Conservation (phyloP, 768 basidiomycete genomes). For the Termitomyces titanicus region DNA sequence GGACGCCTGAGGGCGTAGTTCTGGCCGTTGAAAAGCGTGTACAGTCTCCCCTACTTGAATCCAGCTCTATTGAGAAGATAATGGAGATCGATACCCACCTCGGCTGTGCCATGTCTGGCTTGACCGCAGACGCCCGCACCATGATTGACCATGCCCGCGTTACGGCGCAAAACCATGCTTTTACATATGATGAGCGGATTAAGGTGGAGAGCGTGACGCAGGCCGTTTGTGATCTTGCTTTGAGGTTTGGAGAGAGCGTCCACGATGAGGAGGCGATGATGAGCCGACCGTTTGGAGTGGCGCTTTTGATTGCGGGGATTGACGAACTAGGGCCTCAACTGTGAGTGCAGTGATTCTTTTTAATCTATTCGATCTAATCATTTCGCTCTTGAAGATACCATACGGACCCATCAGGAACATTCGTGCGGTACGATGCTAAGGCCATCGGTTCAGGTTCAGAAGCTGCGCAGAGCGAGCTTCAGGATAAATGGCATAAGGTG, state of each 20-base stretch:
- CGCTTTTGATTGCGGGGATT: conserved; percentile 93
- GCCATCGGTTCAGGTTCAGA: conserved; percentile 98
- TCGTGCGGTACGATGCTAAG: conserved; percentile 95
- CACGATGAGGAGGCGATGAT: conserved; percentile 99
- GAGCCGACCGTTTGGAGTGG: conserved; percentile 99
- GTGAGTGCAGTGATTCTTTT: conserved; percentile 41
- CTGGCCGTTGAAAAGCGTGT: conserved; percentile 98
- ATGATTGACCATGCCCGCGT: conserved; percentile 99
- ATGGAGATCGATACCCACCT: conserved; percentile 99
- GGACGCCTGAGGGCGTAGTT: conserved; percentile 85
- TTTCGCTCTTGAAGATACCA: conserved; percentile 65
- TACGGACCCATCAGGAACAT: conserved; percentile 98
- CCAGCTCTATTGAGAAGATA: conserved; percentile 97
- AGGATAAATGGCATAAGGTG: conserved; percentile 96
- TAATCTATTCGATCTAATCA: neutral
- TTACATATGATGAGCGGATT: conserved; percentile 96
- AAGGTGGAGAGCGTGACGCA: conserved; percentile 98
- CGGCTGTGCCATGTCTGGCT: conserved; percentile 96
- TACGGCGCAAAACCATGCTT: conserved; percentile 91
- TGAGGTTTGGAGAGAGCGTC: conserved; percentile 98
- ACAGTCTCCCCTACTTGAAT: conserved; percentile 92
- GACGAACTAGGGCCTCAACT: conserved; percentile 96
- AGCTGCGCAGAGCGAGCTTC: conserved; percentile 94
- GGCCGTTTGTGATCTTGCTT: conserved; percentile 94
- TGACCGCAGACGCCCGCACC: conserved; percentile 97